A percentile compares a stretch with the other conserved stretches of the same genome.
phyloP scores from a whole-genome alignment of 2,329 filamentous ascomycete species.

The Fusarium napiforme region DNA sequence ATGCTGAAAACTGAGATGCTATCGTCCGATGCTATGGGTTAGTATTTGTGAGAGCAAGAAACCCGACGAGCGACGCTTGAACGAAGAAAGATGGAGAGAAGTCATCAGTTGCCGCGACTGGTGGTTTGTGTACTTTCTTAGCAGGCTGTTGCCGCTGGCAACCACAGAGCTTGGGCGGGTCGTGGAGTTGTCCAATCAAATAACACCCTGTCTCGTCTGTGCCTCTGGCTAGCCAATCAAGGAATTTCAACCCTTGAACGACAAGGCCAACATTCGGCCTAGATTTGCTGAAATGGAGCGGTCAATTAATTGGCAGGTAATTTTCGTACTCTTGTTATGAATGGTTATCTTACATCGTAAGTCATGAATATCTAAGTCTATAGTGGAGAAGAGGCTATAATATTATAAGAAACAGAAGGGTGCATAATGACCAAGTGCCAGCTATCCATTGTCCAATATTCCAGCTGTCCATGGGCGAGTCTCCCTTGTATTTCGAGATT shows the following conservation, averaged over 20 bases:
- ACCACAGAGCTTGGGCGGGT: slow-evolving; percentile 20
- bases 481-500: neutral
- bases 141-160: slow-evolving; percentile 48
- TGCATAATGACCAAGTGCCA: neutral
- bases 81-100: slow-evolving; percentile 26
- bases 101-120: slow-evolving; percentile 31
- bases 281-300: neutral
- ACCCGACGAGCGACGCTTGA: slow-evolving; percentile 28
- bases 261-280: neutral
- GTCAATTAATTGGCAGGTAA: slow-evolving; percentile 16
- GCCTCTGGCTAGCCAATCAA: slow-evolving; percentile 11
- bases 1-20: slow-evolving; percentile 40
- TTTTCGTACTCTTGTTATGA: slow-evolving; percentile 14
- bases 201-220: slow-evolving; percentile 1
- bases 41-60: slow-evolving; percentile 39
- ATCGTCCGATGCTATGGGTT: slow-evolving; percentile 29
- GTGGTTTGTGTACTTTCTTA: slow-evolving; percentile 52
- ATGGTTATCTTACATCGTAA: slow-evolving; percentile 16
- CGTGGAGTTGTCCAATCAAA: slow-evolving; percentile 18
- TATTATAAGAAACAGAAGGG: slow-evolving; percentile 1
- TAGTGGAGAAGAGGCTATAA: slow-evolving; percentile 29
- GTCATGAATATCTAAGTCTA: slow-evolving; percentile 33
- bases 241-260: neutral
- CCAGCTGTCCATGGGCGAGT: neutral
- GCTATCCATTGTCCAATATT: neutral